A percentile compares a stretch with the other conserved stretches of the same genome.
phyloP scores from a whole-genome alignment of 192 early-diverging fungal genomes.

The Backusella sp. region DNA sequence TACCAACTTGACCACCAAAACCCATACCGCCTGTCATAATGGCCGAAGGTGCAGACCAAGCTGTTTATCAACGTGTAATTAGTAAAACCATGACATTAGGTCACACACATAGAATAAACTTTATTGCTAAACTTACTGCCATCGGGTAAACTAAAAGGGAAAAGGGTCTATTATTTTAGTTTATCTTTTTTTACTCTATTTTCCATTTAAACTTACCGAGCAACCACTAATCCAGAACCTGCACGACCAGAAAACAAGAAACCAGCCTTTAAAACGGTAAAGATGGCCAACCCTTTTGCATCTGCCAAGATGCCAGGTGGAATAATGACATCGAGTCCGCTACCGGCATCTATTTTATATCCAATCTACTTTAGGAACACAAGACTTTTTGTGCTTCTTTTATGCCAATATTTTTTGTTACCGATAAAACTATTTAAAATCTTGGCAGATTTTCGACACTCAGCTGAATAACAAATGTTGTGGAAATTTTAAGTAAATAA shows the following conservation, averaged over 20 bases:
- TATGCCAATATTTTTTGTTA: background rate
- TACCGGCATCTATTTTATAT: slow-evolving; percentile 23
- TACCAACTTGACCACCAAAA: slow-evolving; percentile 74
- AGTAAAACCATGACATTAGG: background rate
- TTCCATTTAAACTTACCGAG: slow-evolving; percentile 43
- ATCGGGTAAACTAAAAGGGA: slow-evolving; percentile 57
- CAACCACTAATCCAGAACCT: slow-evolving; percentile 90
- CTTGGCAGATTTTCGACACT: slow-evolving; percentile 29
- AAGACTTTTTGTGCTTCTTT: background rate
- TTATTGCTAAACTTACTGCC: slow-evolving; percentile 52
- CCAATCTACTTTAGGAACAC: background rate
- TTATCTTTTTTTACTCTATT: background rate
- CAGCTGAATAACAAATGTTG: slow-evolving; percentile 1
- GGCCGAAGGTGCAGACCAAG: slow-evolving; percentile 82
- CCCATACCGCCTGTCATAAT: slow-evolving; percentile 79
- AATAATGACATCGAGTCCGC: slow-evolving; percentile 66
- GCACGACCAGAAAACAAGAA: slow-evolving; percentile 88
- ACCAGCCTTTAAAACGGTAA: slow-evolving; percentile 93
- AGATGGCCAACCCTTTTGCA: slow-evolving; percentile 88
- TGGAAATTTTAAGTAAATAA: background rate
- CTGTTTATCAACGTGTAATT: background rate
- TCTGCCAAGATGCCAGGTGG: slow-evolving; percentile 61
- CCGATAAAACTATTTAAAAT: slow-evolving; percentile 29
- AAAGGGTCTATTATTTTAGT: background rate
- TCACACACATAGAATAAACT: background rate